Percentiles rank a stretch among this genome's conserved stretches.
phyloP scores from a whole-genome alignment of 192 early-diverging fungal species.

The Chytriomyces confervae region DNA sequence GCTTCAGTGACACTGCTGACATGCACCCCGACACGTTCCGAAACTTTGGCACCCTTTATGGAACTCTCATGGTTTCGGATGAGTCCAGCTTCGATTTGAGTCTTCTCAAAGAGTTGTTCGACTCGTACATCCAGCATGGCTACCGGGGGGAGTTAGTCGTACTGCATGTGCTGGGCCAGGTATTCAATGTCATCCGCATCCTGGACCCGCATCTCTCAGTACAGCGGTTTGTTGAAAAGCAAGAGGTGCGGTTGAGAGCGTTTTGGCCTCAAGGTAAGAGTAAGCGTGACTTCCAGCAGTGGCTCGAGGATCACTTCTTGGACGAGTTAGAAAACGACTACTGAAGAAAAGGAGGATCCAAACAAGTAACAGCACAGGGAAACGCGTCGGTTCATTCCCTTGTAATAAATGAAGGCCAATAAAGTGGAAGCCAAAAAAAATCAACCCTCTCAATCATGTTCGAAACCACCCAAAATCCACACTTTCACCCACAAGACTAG shows the following conservation, averaged over 20 bases:
- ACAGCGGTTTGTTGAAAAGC: neutral
- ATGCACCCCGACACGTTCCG: neutral
- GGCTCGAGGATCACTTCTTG: slow-evolving; percentile 22
- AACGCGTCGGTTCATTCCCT: neutral
- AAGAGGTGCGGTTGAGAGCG: neutral
- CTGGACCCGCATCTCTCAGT: neutral
- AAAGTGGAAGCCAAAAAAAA: neutral
- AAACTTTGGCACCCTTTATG: slow-evolving; percentile 10
- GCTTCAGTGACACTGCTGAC: neutral
- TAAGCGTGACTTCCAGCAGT: neutral
- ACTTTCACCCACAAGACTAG: neutral
- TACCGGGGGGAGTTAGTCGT: neutral
- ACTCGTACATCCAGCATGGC: neutral
- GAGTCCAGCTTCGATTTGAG: neutral
- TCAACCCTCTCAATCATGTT: neutral
- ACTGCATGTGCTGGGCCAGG: neutral
- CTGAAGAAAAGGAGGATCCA: neutral
- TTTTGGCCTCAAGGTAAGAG: neutral
- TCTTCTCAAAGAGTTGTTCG: neutral
- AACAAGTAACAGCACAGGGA: neutral
- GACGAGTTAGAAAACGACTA: neutral
- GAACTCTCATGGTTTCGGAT: neutral
- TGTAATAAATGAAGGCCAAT: neutral
- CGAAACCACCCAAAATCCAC: neutral
- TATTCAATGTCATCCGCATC: slow-evolving; percentile 4